A percentile compares a stretch with the other conserved stretches of the same genome.
These are phyloP conservation scores for Quercus gilva DNA, from an alignment of 306 rosid species.

Conservation along the genomic window DNA sequence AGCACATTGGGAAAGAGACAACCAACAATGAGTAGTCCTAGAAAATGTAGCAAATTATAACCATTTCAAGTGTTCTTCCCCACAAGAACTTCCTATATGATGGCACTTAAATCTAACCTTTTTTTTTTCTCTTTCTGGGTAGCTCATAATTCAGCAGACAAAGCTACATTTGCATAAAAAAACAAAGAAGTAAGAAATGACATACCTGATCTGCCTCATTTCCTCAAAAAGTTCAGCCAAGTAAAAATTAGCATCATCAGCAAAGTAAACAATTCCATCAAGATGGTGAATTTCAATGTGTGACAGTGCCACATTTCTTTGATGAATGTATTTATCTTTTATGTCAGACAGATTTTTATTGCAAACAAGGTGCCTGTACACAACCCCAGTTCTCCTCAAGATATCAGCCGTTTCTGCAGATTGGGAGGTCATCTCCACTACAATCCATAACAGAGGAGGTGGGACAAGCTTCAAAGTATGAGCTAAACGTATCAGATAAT, in stretches of 20 bases:
- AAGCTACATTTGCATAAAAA: not conserved
- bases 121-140: not conserved
- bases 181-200: slow-evolving; percentile 11
- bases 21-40: not conserved
- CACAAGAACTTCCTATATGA: not conserved
- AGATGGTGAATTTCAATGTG: slow-evolving; percentile 86
- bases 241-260: slow-evolving; percentile 66
- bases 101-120: not conserved
- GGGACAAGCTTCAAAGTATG: slow-evolving; percentile 55
- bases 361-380: slow-evolving; percentile 85
- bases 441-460: slow-evolving; percentile 82
- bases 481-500: slow-evolving; percentile 68
- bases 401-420: slow-evolving; percentile 72
- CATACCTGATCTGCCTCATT: slow-evolving; percentile 85
- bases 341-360: slow-evolving; percentile 50
- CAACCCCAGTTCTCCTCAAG: slow-evolving; percentile 68
- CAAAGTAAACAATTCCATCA: slow-evolving; percentile 85
- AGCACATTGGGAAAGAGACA: not conserved
- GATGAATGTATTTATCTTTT: slow-evolving; percentile 51
- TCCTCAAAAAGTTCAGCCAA: slow-evolving; percentile 63
- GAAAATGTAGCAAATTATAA: not conserved
- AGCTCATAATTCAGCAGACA: not conserved
- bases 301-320: slow-evolving; percentile 72
- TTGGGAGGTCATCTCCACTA: slow-evolving; percentile 83
- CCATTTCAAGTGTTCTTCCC: not conserved